Evolutionary conservation across 768 basidiomycete species (phyloP).

Genomic region (Mycena galericulata): DNA sequence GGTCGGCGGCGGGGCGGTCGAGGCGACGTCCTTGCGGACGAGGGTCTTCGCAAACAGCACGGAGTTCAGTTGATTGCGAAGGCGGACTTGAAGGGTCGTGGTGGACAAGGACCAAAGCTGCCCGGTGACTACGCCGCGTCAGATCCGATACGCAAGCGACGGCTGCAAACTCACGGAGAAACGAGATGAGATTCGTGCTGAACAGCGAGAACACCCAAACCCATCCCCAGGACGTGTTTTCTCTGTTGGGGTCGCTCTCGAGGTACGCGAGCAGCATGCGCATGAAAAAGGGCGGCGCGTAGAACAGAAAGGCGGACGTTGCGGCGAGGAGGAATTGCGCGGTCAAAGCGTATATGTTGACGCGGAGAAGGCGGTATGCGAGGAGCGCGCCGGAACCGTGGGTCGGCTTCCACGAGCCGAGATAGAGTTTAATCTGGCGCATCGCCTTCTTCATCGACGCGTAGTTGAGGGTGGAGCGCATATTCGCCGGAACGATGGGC

Average conservation of each 20-base stretch:
- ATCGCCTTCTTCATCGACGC: conserved; percentile 71
- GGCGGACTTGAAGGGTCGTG: conserved; percentile 66
- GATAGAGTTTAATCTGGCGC: conserved; percentile 59
- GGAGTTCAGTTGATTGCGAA: conserved; percentile 74
- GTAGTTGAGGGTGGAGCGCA: conserved; percentile 77
- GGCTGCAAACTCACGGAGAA: conserved; percentile 52
- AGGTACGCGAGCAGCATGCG: conserved; percentile 68
- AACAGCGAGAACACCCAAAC: conserved; percentile 69
- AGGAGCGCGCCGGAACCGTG: conserved; percentile 76
- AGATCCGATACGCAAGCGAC: neutral
- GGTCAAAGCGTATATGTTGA: conserved; percentile 60
- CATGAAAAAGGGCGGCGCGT: conserved; percentile 70
- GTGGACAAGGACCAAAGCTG: conserved; percentile 70
- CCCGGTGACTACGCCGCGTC: conserved; percentile 53
- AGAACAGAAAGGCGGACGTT: conserved; percentile 72
- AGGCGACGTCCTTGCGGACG: conserved; percentile 80
- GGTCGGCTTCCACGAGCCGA: conserved; percentile 69
- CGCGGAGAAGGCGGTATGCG: conserved; percentile 68
- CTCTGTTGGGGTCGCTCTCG: conserved; percentile 66
- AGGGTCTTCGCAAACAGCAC: conserved; percentile 78
- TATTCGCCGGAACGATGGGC: conserved; percentile 79
- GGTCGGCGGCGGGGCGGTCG: conserved; percentile 54
- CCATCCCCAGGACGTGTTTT: conserved; percentile 73
- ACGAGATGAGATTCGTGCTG: conserved; percentile 54
- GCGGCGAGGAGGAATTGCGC: conserved; percentile 64